A percentile compares a stretch with the other conserved stretches of the same genome.
Conservation (phyloP, 371 early-diverging fungal genomes). For the Sporodiniella umbellata region DNA sequence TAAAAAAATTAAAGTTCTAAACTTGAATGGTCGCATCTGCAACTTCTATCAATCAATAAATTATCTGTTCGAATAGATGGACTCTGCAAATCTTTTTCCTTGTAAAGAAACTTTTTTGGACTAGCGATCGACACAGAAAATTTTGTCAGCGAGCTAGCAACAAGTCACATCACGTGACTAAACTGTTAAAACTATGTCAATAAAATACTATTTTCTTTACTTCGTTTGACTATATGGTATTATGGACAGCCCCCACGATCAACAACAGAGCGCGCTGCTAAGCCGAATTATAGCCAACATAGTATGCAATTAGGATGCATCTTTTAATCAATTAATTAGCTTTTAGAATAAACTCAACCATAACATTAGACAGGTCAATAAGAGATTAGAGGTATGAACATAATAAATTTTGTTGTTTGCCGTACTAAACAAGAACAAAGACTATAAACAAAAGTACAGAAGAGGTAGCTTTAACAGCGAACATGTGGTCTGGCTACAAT, state of each 20-base stretch:
- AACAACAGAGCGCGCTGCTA: constrained; percentile 26
- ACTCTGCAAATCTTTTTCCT: too few species aligned
- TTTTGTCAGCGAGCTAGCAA: too few species aligned
- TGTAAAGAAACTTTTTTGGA: too few species aligned
- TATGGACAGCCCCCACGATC: constrained; percentile 37
- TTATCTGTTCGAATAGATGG: too few species aligned
- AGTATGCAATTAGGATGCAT: too few species aligned
- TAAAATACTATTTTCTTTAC: constrained; percentile 2
- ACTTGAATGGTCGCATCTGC: too few species aligned
- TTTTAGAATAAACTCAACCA: constrained; percentile 24
- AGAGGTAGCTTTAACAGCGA: constrained; percentile 6
- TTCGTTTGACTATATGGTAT: neutral
- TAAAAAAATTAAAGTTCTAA: too few species aligned
- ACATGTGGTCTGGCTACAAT: constrained; percentile 24
- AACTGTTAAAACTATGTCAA: too few species aligned
- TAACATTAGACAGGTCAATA: constrained; percentile 15
- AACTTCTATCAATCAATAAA: too few species aligned
- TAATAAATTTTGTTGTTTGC: neutral
- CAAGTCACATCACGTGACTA: too few species aligned
- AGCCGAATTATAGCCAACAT: constrained; percentile 24
- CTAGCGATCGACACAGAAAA: too few species aligned
- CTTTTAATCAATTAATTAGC: too few species aligned
- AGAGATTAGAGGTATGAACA: constrained; percentile 17
- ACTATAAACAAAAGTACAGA: constrained; percentile 13
- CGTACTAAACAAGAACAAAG: neutral